These are phyloP conservation scores for Pythium angustatum DNA, from an alignment of 352 stramenopile genomes.

Conservation along the genomic window DNA sequence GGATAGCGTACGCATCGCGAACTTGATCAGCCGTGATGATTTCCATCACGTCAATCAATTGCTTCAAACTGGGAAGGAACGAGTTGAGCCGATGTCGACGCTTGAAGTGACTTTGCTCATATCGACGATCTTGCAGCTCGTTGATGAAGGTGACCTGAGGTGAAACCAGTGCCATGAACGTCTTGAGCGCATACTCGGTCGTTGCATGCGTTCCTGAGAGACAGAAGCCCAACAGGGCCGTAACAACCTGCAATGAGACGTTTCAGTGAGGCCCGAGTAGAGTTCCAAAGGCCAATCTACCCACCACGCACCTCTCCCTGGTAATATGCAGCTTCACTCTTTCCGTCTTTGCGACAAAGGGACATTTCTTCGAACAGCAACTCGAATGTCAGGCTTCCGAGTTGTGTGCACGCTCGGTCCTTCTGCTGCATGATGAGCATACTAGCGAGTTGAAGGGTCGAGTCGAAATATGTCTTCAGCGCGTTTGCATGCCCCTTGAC, in stretches of 20 bases:
- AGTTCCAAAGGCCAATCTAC: neutral
- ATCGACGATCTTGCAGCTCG: constrained; percentile 20
- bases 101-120: constrained; percentile 26
- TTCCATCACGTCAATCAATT: constrained; percentile 59
- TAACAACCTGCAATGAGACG: constrained; percentile 36
- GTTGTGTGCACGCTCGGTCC: constrained; percentile 18
- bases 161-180: constrained; percentile 37
- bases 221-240: constrained; percentile 36
- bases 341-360: constrained; percentile 13
- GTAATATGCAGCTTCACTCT: constrained; percentile 41
- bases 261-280: neutral
- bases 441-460: constrained; percentile 37
- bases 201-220: constrained; percentile 32
- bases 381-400: constrained; percentile 47
- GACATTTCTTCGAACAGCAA: constrained; percentile 58
- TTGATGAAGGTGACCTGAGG: constrained; percentile 28
- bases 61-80: constrained; percentile 51
- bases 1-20: constrained; percentile 53
- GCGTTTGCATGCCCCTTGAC: constrained; percentile 42
- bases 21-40: constrained; percentile 37
- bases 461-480: constrained; percentile 46
- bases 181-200: constrained; percentile 41
- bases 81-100: constrained; percentile 32
- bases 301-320: constrained; percentile 43
- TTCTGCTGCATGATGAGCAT: constrained; percentile 35